Conservation (phyloP, 208 protist genomes). For the Crithidia thermophila region DNA sequence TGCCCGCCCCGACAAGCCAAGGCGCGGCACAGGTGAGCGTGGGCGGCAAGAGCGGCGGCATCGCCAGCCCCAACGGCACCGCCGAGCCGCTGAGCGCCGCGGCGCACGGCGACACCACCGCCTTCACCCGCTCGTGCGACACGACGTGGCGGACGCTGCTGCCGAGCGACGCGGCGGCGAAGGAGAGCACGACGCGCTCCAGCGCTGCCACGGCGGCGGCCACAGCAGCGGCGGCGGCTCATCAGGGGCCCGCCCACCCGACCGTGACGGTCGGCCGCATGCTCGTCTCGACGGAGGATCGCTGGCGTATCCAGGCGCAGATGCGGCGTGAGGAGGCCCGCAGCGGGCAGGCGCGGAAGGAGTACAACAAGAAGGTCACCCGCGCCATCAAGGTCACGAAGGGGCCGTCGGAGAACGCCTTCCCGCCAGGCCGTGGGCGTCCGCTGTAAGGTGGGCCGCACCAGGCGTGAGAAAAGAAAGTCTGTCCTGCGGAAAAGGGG, state of each 20-base stretch:
- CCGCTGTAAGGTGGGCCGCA: constrained; percentile 58
- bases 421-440: constrained; percentile 78
- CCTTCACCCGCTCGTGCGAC: constrained; percentile 58
- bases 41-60: constrained; percentile 15
- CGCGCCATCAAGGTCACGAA: constrained; percentile 78
- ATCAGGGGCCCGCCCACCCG: constrained; percentile 20
- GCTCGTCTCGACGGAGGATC: constrained; percentile 80
- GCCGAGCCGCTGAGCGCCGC: neutral
- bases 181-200: constrained; percentile 32
- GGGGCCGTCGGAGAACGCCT: constrained; percentile 65
- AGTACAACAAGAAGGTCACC: constrained; percentile 93
- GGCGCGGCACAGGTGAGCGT: constrained; percentile 11
- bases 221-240: constrained; percentile 12
- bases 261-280: constrained; percentile 72
- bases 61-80: constrained; percentile 1
- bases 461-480: too few relatives aligned
- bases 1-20: constrained; percentile 48
- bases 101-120: constrained; percentile 28
- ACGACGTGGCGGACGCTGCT: constrained; percentile 70
- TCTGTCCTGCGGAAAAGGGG: too few relatives aligned
- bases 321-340: constrained; percentile 88
- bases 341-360: constrained; percentile 63
- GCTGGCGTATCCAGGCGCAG: constrained; percentile 84
- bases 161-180: constrained; percentile 52
- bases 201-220: constrained; percentile 16